Evolutionary conservation across 2,329 filamentous ascomycete species (phyloP).

Genomic region (Furcasterigmium sp.): DNA sequence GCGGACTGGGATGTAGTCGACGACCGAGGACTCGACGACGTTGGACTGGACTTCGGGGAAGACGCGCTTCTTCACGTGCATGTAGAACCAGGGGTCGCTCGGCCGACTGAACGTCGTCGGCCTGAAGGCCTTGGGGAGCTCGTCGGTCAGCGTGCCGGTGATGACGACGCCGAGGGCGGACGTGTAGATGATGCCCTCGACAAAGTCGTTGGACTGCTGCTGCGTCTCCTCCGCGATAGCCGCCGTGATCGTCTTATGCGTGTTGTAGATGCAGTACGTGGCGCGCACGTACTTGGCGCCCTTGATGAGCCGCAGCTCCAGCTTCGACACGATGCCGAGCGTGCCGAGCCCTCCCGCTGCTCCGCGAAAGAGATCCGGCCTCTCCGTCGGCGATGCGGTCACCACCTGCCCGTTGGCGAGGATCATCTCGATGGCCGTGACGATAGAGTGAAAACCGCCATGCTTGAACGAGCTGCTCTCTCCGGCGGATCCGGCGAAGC

Average conservation of each 20-base stretch:
- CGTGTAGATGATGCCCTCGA: slow-evolving; percentile 65
- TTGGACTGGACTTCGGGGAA: not conserved
- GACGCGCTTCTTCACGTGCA: slow-evolving; percentile 43
- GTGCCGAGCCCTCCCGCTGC: slow-evolving; percentile 63
- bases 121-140: slow-evolving; percentile 25
- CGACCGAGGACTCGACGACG: slow-evolving; percentile 1
- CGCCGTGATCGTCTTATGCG: slow-evolving; percentile 29
- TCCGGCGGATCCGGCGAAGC: slow-evolving; percentile 61
- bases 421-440: slow-evolving; percentile 60
- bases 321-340: slow-evolving; percentile 58
- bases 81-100: slow-evolving; percentile 68
- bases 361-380: slow-evolving; percentile 57
- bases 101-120: slow-evolving; percentile 48
- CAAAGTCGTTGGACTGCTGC: slow-evolving; percentile 49
- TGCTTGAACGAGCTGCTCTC: slow-evolving; percentile 65
- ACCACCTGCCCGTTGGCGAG: slow-evolving; percentile 54
- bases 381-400: slow-evolving; percentile 46
- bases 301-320: slow-evolving; percentile 54
- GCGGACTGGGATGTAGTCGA: slow-evolving; percentile 53
- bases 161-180: slow-evolving; percentile 52
- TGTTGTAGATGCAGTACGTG: slow-evolving; percentile 44
- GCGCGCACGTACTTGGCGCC: slow-evolving; percentile 52
- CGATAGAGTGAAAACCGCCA: slow-evolving; percentile 59
- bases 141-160: slow-evolving; percentile 50
- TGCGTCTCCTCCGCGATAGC: slow-evolving; percentile 38